Evolutionary conservation across 805 yeast genomes (phyloP), one percentile per base, ranked within the genome.

Genomic region (Saccharomycopsis sp.): DNA sequence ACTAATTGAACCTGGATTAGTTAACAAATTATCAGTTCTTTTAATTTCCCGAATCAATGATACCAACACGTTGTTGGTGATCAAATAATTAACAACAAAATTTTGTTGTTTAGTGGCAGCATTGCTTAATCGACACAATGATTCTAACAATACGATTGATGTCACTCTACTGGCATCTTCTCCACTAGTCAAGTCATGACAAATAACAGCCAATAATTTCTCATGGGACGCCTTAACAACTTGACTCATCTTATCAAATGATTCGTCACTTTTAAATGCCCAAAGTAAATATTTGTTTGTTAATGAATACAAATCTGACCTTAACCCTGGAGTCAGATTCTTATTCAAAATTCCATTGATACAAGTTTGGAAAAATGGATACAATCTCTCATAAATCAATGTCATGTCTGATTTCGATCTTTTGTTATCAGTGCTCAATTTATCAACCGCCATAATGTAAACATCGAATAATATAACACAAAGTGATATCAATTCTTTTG

Each of bases 251-350:
- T 75, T 78, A 11, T 65, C 63, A 7, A 75, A 60, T 22, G 70
- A 63, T 4, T 60, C 63, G 13, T 17, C 22, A 13, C 23, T 32
- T 8, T 35, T 31, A 9, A 26, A 19, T 16, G 74, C 66, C 57
- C 76, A 72, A 6, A 72, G 68, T 45, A 89, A 59, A 53, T 79
- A 85, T 54, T 75, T 78, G 58, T 77, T 82, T 32, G 81, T 74
- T 51, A 89, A 63, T 6, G 83, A 75, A 60, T 90, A 90, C 37
- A 90, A 67, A 56, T 88, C 93, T 0, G 94, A 75, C 41, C 97
- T 74, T 35, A 89, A 68, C 0, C 70, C 60, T 3, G 84, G 68
- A 0, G 88, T 76, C 0, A 94, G 71, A 32, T 75, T 68, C 1
- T 95, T 78, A 35, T 85, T 74, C 43, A 76, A 68, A 2, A 90